phyloP scores from a whole-genome alignment of 306 rosid genomes.

The Lablab purpureus region DNA sequence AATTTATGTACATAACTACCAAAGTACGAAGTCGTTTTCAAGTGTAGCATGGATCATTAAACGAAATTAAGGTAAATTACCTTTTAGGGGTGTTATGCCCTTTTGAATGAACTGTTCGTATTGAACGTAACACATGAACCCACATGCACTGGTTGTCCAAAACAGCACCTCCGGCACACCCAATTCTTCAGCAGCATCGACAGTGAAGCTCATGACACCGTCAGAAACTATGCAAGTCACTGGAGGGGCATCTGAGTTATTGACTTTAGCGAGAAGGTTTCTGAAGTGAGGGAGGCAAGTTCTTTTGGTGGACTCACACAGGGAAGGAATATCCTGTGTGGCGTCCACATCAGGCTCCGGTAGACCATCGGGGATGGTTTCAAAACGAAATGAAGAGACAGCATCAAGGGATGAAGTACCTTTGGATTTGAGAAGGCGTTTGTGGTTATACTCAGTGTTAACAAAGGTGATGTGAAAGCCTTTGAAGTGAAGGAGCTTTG shows the following conservation, averaged over 20 bases:
- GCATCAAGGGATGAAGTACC: constrained; percentile 42
- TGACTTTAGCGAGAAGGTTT: constrained; percentile 52
- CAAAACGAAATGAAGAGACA: constrained; percentile 49
- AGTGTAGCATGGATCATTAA: neutral
- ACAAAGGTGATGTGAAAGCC: constrained; percentile 57
- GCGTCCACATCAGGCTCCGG: constrained; percentile 55
- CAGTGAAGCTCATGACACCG: constrained; percentile 55
- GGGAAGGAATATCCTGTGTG: constrained; percentile 56
- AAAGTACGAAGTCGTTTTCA: too few relatives aligned
- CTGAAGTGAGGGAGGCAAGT: constrained; percentile 54
- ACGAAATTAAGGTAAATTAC: constrained; percentile 22
- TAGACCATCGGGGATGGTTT: constrained; percentile 64
- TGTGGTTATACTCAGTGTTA: constrained; percentile 49
- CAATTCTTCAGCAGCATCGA: constrained; percentile 54
- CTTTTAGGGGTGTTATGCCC: constrained; percentile 64
- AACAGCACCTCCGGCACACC: constrained; percentile 56
- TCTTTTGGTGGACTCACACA: constrained; percentile 46
- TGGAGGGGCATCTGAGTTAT: constrained; percentile 46
- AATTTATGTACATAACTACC: too few relatives aligned
- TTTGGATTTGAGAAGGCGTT: constrained; percentile 52
- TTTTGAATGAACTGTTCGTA: constrained; percentile 37
- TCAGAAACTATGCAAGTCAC: constrained; percentile 63
- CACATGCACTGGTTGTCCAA: constrained; percentile 66
- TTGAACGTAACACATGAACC: constrained; percentile 53
- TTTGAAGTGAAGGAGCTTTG: constrained; percentile 51